These are phyloP conservation scores for Talaromyces funiculosus DNA, from an alignment of 2,329 filamentous ascomycete genomes.

Conservation along the genomic window DNA sequence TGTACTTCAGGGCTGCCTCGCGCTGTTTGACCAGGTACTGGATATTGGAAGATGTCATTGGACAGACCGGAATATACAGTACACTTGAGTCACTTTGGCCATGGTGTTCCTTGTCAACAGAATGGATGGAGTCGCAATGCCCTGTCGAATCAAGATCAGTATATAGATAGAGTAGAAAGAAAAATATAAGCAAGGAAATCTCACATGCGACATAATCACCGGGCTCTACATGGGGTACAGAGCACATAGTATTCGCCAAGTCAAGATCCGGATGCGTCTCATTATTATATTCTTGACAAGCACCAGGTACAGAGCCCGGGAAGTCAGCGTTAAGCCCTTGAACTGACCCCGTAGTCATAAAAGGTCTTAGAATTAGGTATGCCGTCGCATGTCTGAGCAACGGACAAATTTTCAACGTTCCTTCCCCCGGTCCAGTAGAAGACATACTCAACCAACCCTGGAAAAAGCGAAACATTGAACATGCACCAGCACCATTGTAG, in stretches of 20 bases:
- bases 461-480: constrained; percentile 79
- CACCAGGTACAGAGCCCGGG: constrained; percentile 64
- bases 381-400: constrained; percentile 68
- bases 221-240: constrained; percentile 61
- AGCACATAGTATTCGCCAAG: constrained; percentile 63
- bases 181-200: neutral
- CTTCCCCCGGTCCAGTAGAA: constrained; percentile 64
- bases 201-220: constrained; percentile 66
- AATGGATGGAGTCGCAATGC: constrained; percentile 78
- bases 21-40: constrained; percentile 66
- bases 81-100: constrained; percentile 74
- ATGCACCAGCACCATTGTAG: constrained; percentile 75
- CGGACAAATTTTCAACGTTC: constrained; percentile 77
- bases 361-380: constrained; percentile 76
- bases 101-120: constrained; percentile 72
- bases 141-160: neutral
- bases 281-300: constrained; percentile 62
- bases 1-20: constrained; percentile 63
- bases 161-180: neutral
- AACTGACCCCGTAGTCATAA: constrained; percentile 58
- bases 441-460: constrained; percentile 84
- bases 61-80: constrained; percentile 82
- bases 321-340: constrained; percentile 45
- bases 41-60: constrained; percentile 69
- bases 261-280: constrained; percentile 65